Conservation (phyloP, 2,329 filamentous ascomycete genomes). For the Fusarium tanahbumbuense region DNA sequence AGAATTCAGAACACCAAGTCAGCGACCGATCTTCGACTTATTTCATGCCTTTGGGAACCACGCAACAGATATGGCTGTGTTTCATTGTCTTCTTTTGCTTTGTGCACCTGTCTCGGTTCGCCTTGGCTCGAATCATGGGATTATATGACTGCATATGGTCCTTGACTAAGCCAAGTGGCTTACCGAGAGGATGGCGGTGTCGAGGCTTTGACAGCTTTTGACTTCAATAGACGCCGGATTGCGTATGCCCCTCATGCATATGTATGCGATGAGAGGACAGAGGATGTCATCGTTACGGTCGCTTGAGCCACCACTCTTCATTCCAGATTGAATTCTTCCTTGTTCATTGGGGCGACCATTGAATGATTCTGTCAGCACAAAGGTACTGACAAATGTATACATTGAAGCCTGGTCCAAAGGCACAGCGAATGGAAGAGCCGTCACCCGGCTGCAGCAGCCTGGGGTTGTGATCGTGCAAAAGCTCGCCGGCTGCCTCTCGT, state of each 20-base stretch:
- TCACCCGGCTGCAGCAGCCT: background rate
- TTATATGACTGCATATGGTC: slow-evolving; percentile 8
- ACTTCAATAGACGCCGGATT: slow-evolving; percentile 11
- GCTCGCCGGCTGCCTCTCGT: background rate
- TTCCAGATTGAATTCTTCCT: background rate
- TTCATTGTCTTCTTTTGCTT: slow-evolving; percentile 11
- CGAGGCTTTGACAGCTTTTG: slow-evolving; percentile 52
- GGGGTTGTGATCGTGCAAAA: background rate
- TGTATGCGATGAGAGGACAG: background rate
- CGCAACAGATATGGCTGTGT: background rate
- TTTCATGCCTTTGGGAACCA: background rate
- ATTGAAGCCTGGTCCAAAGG: background rate
- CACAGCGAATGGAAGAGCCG: background rate
- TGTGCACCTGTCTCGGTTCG: slow-evolving; percentile 17
- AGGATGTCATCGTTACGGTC: background rate
- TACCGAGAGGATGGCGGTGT: slow-evolving; percentile 35
- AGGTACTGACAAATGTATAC: background rate
- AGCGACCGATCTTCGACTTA: background rate
- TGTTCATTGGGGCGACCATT: background rate
- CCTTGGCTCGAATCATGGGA: slow-evolving; percentile 14
- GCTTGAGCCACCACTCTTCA: background rate
- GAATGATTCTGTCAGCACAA: background rate
- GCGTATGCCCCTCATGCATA: background rate
- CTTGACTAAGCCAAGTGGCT: slow-evolving; percentile 29
- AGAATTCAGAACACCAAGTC: slow-evolving; percentile 9